A percentile compares a stretch with the other conserved stretches of the same genome.
phyloP scores from a whole-genome alignment of 805 yeast genomes.

The Priceomyces carsonii region DNA sequence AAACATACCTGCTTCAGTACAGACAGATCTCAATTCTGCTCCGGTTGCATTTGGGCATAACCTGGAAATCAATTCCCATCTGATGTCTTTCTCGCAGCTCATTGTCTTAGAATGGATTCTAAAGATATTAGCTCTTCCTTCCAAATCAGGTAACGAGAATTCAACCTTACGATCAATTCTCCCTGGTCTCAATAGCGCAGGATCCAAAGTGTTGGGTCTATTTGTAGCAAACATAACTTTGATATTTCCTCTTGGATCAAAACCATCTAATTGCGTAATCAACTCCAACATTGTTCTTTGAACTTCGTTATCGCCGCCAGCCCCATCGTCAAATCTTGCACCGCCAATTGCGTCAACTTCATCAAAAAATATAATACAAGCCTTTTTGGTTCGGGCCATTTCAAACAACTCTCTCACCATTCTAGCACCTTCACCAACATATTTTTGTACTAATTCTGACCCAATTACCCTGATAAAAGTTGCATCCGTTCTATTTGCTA shows the following conservation, averaged over 20 bases:
- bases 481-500: conserved; percentile 98
- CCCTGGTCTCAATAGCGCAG: conserved; percentile 97
- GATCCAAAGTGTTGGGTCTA: conserved; percentile 96
- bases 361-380: conserved; percentile 96
- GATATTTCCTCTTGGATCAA: conserved; percentile 97
- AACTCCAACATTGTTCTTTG: conserved; percentile 99
- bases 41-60: conserved; percentile 98
- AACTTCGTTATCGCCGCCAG: conserved; percentile 99
- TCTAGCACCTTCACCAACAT: conserved; percentile 99
- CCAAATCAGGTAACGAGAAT: conserved; percentile 93
- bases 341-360: conserved; percentile 99
- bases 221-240: conserved; percentile 99
- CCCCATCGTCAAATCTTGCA: conserved; percentile 99
- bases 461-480: conserved; percentile 98
- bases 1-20: conserved; percentile 99
- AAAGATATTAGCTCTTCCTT: conserved; percentile 97
- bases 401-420: conserved; percentile 99
- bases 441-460: conserved; percentile 95
- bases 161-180: conserved; percentile 99
- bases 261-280: conserved; percentile 96
- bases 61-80: conserved; percentile 98
- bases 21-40: conserved; percentile 96
- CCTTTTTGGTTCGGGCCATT: conserved; percentile 98
- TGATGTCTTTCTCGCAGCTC: conserved; percentile 95
- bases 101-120: conserved; percentile 96